Base-by-base conservation (phyloP, 2,329 filamentous ascomycete species). In the Colletotrichum salicis region DNA sequence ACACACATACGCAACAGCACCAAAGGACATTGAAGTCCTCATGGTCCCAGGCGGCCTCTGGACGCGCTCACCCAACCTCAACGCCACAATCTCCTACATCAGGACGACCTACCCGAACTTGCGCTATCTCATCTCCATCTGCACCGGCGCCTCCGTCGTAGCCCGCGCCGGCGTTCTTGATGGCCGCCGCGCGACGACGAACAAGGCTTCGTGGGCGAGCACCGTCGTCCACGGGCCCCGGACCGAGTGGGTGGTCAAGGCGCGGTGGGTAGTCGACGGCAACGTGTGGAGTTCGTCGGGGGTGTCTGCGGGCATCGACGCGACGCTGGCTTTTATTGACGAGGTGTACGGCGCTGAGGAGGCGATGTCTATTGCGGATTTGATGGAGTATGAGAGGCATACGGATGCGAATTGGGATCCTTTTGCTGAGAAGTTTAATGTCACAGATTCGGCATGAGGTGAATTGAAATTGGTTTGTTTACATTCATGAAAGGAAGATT, bases 231-330 rank as follows among this genome's bases (percentile, higher is more conserved):
- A 80, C 33, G 80, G 85, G 1, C 80, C 82, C 0, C 77, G 82
- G 7, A 85, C 87, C 2, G 75, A 85, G 2, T 91, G 89, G 89
- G 79, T 87, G 10, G 76, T 81, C 0, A 80, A 82, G 51, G 89
- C 89, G 41, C 80, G 89, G 24, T 91, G 89, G 89, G 86, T 89
- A 0, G 80, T 80, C 0, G 87, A 90, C 77, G 88, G 86, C 1
- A 88, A 89, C 70, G 80, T 90, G 3, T 91, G 89, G 88, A 89
- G 86, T 1, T 86, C 85, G 3, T 87, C 86, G 0, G 89, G 89
- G 0, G 84, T 91, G 5, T 86, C 83, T 71, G 90, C 90, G 2
- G 90, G 90, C 0, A 91, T 91, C 59, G 90, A 92, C 81, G 82
- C 87, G 71, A 88, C 85, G 62, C 83, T 90, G 76, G 89, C 87